Evolutionary conservation across 2,329 filamentous ascomycete species (phyloP), one percentile per base, ranked within the genome.

Genomic region (Penicillium janthinellum): DNA sequence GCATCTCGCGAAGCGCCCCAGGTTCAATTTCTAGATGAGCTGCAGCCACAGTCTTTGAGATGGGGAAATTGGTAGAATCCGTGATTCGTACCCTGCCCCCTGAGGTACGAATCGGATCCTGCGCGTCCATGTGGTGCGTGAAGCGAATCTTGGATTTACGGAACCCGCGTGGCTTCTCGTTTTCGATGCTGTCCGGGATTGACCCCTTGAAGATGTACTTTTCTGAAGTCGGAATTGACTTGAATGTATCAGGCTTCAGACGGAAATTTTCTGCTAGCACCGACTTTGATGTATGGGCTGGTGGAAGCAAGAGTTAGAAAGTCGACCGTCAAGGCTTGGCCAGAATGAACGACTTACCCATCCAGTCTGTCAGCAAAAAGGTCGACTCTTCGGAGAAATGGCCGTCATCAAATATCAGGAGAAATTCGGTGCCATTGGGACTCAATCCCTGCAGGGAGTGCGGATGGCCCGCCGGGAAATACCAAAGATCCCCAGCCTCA

Each of bases 121-220:
- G 88, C 0, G 83, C 86, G 2, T 89, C 82, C 83, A 91, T 88
- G 62, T 82, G 82, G 75, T 91, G 87, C 0, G 86, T 88, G 73
- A 91, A 91, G 55, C 87, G 83, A 67, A 86, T 82, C 73, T 87
- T 88, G 15, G 86, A 90, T 73, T 86, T 85, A 74, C 90, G 90
- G 70, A 88, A 85, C 57, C 84, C 84, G 1, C 73, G 79, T 0
- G 88, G 88, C 14, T 81, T 79, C 71, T 90, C 88, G 6, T 88
- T 79, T 2, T 86, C 82, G 64, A 90, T 87, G 7, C 84, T 79
- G 7, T 83, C 86, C 0, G 89, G 89, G 0, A 80, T 72, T 0
- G 84, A 83, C 60, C 88, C 89, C 67, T 89, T 83, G 79, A 91
- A 91, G 70, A 91, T 91, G 78, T 91, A 91, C 73, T 90, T 90